Base-by-base conservation (phyloP, 306 rosid genomes). In the Urtica urens region DNA sequence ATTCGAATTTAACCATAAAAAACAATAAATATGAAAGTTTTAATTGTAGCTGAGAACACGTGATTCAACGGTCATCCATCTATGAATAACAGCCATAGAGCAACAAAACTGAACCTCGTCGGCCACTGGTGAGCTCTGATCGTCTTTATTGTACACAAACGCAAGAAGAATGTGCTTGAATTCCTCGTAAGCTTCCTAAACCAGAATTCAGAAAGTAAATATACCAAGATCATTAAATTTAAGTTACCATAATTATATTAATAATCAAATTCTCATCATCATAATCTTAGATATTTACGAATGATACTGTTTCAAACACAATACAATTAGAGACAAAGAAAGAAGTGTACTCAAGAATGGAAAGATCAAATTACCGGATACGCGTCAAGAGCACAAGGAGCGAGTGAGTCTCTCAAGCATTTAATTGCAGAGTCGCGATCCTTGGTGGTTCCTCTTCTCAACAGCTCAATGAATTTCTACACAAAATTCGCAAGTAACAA, bases 111-210 rank as follows among this genome's bases (percentile, higher is more conserved):
- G 41, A 49, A 92, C 99, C 94, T 85, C 96, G 41, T 76, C 69
- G 23, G 83, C 93, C 50, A 92, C 96, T 0, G 99, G 99, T 57
- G 96, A 85, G 57, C 73, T 62, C 33, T 51, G 77, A 66, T 85
- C 95, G 18, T 79, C 83, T 60, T 92, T 85, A 68, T 92, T 93
- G 61, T 92, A 92, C 38, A 92, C 77, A 66, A 92, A 79, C 24
- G 99, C 93, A 38, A 92, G 99, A 31, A 92, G 73, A 44, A 92
- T 86, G 52, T 92, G 99, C 79, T 92, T 92, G 80, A 92, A 92
- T 69, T 92, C 99, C 87, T 78, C 96, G 26, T 92, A 92, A 55
- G 99, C 99, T 80, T 92, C 99, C 99, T 92, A 79, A 55, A 82
- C 70, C 71, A 81, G 55, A 62, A 68, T 41, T 49, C 35, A 58